These are phyloP conservation scores for Paramecium bursaria DNA, from an alignment of 73 alveolate genomes.

Conservation along the genomic window DNA sequence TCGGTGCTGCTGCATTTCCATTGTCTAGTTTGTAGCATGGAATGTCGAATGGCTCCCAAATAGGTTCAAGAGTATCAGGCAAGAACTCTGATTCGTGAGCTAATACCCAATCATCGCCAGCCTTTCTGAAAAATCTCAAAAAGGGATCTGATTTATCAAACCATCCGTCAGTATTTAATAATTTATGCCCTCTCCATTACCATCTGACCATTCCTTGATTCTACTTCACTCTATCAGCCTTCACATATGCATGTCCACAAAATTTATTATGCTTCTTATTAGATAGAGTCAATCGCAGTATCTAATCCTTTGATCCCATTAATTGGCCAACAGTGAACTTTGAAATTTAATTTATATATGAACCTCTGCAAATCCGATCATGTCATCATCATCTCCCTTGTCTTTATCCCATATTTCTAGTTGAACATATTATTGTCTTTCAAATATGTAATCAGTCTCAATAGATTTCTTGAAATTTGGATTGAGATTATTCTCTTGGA, in stretches of 20 bases:
- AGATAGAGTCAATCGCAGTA: too few species aligned
- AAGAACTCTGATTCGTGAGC: conserved; percentile 66
- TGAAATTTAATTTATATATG: background rate
- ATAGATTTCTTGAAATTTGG: conserved; percentile 79
- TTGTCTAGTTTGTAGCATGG: conserved; percentile 49
- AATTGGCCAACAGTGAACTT: conserved; percentile 82
- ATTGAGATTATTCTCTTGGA: conserved; percentile 74
- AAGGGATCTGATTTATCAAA: conserved; percentile 71
- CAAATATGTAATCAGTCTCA: conserved; percentile 83
- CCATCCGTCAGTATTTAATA: conserved; percentile 63
- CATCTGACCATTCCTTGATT: too few species aligned
- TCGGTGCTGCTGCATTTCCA: conserved; percentile 15
- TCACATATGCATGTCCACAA: too few species aligned
- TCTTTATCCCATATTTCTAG: conserved; percentile 80
- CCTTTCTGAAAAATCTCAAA: conserved; percentile 50
- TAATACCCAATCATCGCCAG: conserved; percentile 49
- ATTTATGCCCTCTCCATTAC: conserved; percentile 59
- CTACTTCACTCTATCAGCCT: too few species aligned
- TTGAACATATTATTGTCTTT: conserved; percentile 76
- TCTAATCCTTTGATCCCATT: conserved; percentile 76
- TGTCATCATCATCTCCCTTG: conserved; percentile 72
- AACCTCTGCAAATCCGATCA: conserved; percentile 73
- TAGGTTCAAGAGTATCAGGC: conserved; percentile 62
- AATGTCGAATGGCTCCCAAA: conserved; percentile 57
- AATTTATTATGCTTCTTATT: too few species aligned